Evolutionary conservation across 768 basidiomycete species (phyloP), one percentile per base, ranked within the genome.

Genomic region (Cystobasidium tubakii): DNA sequence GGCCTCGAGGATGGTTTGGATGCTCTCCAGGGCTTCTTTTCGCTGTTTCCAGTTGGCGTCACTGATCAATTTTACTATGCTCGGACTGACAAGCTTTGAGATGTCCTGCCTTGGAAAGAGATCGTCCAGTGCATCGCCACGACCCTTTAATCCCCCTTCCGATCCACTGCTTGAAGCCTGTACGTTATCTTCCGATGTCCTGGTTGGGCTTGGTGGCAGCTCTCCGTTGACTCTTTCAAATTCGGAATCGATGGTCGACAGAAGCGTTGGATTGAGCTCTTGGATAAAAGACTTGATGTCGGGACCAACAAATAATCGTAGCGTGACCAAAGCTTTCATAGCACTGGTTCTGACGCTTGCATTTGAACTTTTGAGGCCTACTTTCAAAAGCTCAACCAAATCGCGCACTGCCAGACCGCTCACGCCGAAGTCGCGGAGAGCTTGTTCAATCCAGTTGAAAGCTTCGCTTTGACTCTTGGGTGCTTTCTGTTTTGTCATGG

Each of bases 21-120:
- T 81, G 0, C 84, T 83, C 81, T 98, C 96, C 73, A 98, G 84
- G 1, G 91, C 93, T 78, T 97, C 95, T 81, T 99, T 99, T 82
- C 94, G 89, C 0, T 87, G 87, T 83, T 98, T 98, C 95, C 95
- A 99, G 0, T 92, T 88, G 76, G 95, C 94, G 77, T 88, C 95
- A 83, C 91, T 93, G 12, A 88, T 85, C 77, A 92, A 91, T 1
- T 87, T 84, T 19, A 96, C 82, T 60, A 94, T 89, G 3, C 88
- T 87, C 0, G 91, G 91, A 27, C 89, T 89, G 67, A 98, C 83
- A 29, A 99, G 81, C 67, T 86, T 84, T 77, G 98, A 94, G 46
- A 98, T 84, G 78, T 99, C 96, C 46, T 97, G 90, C 33, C 96
- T 87, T 31, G 96, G 96, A 81, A 96, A 95, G 46, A 99, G 84